Conservation (phyloP, 2,329 filamentous ascomycete genomes). For the Hawksworthiomyces lignivorus region DNA sequence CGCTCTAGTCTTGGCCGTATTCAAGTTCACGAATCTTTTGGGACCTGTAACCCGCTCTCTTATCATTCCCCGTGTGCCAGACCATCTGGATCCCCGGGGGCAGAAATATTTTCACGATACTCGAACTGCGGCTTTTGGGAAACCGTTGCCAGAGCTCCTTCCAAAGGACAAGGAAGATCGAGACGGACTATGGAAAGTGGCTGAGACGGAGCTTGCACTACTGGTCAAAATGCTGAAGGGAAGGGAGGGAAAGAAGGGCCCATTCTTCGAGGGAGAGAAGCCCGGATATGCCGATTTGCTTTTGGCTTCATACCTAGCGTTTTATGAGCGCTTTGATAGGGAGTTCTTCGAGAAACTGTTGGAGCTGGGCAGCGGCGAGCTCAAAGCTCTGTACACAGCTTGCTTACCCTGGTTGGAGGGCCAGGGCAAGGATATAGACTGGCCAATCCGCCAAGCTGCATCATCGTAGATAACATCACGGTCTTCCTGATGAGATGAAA, state of each 20-base stretch:
- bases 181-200: not conserved
- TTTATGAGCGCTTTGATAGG: not conserved
- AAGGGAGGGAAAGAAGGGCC: not conserved
- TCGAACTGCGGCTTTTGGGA: not conserved
- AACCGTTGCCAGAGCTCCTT: conserved; percentile 2
- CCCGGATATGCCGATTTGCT: not conserved
- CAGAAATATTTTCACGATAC: not conserved
- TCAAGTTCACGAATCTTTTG: not conserved
- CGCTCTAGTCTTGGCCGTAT: not conserved
- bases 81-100: conserved; percentile 3
- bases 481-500: too few species aligned
- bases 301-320: not conserved
- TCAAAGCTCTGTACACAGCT: conserved; percentile 3
- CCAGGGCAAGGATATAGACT: conserved; percentile 6
- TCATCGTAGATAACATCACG: too few species aligned
- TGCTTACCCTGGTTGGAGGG: conserved; percentile 5
- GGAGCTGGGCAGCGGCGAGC: not conserved
- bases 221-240: not conserved
- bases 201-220: not conserved
- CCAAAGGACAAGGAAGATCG: not conserved
- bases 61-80: not conserved
- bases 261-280: conserved; percentile 3
- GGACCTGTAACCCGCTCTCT: not conserved
- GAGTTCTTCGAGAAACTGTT: not conserved
- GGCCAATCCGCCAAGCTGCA: too few species aligned